phyloP scores from a whole-genome alignment of 2,329 filamentous ascomycete species.

The Mariannaea sp. region DNA sequence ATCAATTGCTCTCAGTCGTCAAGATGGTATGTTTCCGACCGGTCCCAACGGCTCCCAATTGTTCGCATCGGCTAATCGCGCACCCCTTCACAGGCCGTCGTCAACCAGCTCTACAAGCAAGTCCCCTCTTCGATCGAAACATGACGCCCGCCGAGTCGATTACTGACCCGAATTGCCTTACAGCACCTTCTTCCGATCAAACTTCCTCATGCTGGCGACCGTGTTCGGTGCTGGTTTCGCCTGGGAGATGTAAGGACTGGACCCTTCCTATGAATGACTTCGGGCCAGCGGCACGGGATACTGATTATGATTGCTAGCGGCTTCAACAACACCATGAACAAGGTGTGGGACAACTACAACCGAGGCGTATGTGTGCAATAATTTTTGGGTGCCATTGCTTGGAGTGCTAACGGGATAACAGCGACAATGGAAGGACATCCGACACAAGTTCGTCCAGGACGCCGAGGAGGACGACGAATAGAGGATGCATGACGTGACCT shows the following conservation, averaged over 20 bases:
- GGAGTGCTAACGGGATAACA: slow-evolving; percentile 48
- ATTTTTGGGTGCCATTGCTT: neutral
- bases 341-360: slow-evolving; percentile 90
- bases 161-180: slow-evolving; percentile 33
- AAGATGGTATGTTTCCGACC: slow-evolving; percentile 44
- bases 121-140: slow-evolving; percentile 35
- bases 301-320: slow-evolving; percentile 60
- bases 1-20: slow-evolving; percentile 40
- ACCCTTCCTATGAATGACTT: slow-evolving; percentile 11
- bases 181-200: slow-evolving; percentile 84
- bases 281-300: slow-evolving; percentile 27
- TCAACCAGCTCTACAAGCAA: slow-evolving; percentile 48
- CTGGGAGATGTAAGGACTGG: slow-evolving; percentile 81
- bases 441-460: slow-evolving; percentile 79
- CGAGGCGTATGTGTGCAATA: slow-evolving; percentile 73
- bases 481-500: slow-evolving; percentile 21
- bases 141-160: slow-evolving; percentile 21
- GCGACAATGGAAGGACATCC: slow-evolving; percentile 99
- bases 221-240: slow-evolving; percentile 89
- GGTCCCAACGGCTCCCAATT: neutral
- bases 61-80: slow-evolving; percentile 43
- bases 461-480: slow-evolving; percentile 58
- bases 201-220: slow-evolving; percentile 82
- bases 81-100: slow-evolving; percentile 43
- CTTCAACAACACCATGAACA: slow-evolving; percentile 82